Conservation (phyloP, 108 stramenopile species). For the Parietichytrium sp. region DNA sequence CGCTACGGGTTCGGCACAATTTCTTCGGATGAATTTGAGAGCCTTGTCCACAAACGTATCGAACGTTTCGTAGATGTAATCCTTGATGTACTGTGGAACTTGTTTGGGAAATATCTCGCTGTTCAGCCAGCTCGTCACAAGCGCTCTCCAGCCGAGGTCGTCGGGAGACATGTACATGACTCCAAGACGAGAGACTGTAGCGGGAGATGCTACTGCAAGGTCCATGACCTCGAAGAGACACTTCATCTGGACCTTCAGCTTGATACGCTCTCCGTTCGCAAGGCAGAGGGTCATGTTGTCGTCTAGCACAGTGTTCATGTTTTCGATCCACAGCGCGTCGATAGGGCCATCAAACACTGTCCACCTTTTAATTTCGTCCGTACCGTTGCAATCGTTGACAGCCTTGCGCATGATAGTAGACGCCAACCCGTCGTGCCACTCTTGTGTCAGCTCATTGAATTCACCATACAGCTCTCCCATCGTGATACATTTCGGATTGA, state of each 20-base stretch:
- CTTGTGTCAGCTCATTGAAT: slow-evolving; percentile 65
- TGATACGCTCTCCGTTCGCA: slow-evolving; percentile 72
- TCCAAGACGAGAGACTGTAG: slow-evolving; percentile 69
- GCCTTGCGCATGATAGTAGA: slow-evolving; percentile 65
- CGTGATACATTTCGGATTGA: slow-evolving; percentile 73
- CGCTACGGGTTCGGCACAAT: slow-evolving; percentile 56
- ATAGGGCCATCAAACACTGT: slow-evolving; percentile 72
- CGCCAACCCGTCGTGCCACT: slow-evolving; percentile 72
- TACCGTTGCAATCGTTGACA: slow-evolving; percentile 46
- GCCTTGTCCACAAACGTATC: slow-evolving; percentile 45
- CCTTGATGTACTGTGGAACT: slow-evolving; percentile 43
- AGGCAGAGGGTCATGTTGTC: slow-evolving; percentile 75
- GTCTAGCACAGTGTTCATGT: slow-evolving; percentile 74
- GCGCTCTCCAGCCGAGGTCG: slow-evolving; percentile 69
- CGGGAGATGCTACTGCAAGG: slow-evolving; percentile 66
- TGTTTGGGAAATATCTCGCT: slow-evolving; percentile 44
- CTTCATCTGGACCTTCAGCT: slow-evolving; percentile 69
- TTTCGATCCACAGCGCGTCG: slow-evolving; percentile 73
- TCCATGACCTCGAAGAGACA: slow-evolving; percentile 71
- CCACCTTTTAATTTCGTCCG: slow-evolving; percentile 48
- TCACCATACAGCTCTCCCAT: slow-evolving; percentile 77
- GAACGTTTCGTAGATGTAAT: slow-evolving; percentile 54
- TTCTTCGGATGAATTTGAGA: slow-evolving; percentile 51
- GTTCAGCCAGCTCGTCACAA: slow-evolving; percentile 60
- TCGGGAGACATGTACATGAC: slow-evolving; percentile 69